Conservation (phyloP, 805 yeast species). For the Metschnikowia hibisci region DNA sequence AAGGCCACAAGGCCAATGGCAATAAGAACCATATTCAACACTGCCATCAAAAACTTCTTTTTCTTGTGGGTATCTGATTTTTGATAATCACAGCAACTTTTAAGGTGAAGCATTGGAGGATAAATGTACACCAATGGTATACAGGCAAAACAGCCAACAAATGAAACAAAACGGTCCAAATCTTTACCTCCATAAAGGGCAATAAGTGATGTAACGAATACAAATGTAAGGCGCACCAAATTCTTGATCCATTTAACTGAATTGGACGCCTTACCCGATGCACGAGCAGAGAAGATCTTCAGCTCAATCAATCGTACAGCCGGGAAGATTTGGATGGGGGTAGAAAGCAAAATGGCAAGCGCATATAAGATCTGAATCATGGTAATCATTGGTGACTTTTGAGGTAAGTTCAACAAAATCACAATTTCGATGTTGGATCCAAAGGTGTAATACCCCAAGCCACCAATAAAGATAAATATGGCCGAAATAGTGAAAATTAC, state of each 20-base stretch:
- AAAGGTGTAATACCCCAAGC: conserved; percentile 66
- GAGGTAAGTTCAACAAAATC: conserved; percentile 69
- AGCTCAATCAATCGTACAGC: conserved; percentile 72
- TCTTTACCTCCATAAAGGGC: conserved; percentile 68
- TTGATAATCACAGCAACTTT: conserved; percentile 39
- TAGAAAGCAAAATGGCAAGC: conserved; percentile 67
- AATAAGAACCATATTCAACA: conserved; percentile 47
- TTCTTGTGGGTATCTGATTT: conserved; percentile 23
- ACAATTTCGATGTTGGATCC: conserved; percentile 65
- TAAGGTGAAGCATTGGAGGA: conserved; percentile 73
- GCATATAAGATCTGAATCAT: conserved; percentile 69
- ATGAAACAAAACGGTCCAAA: conserved; percentile 70
- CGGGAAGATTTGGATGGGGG: conserved; percentile 79
- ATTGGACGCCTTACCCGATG: conserved; percentile 55
- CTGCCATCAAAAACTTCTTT: conserved; percentile 34
- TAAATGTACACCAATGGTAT: conserved; percentile 83
- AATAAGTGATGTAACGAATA: conserved; percentile 48
- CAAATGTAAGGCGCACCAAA: conserved; percentile 50
- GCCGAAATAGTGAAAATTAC: conserved; percentile 63
- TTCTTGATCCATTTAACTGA: conserved; percentile 67
- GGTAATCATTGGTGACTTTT: conserved; percentile 55
- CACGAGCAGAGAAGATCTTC: conserved; percentile 40
- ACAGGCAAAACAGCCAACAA: conserved; percentile 82
- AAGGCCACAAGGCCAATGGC: conserved; percentile 57
- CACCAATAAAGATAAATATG: conserved; percentile 60